Evolutionary conservation across 352 stramenopile genomes (phyloP), one percentile per base, ranked within the genome.

Genomic region (Phytophthora agathidicida): DNA sequence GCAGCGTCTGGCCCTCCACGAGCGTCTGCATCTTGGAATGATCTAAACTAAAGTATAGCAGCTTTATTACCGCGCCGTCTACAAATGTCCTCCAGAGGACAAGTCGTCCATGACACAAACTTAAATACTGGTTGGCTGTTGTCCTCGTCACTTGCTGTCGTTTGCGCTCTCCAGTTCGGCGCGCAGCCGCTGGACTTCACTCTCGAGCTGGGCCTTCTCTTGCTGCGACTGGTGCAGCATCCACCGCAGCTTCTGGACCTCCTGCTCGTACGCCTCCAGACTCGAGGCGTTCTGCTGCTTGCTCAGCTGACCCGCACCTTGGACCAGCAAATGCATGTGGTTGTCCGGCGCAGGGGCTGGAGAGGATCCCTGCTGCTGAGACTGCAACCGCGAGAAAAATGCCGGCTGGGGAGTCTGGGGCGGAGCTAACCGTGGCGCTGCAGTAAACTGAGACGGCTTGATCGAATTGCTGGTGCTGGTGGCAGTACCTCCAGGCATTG

Each of bases 141-240:
- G 46, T 20, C 36, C 28, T 52, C 16, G n/a, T 67, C 28, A 67
- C 53, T 60, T 58, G 48, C 23, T 56, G 19, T 27, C n/a, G 10
- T 52, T 52, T 36, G 44, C n/a, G 46, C 44, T 16, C 26, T 68
- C 45, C 35, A 88, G 51, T 46, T 89, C 72, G n/a, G 77, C 64
- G 20, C 78, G 78, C 56, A 94, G 56, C n/a, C 70, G 78, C 43
- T 86, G 68, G n/a, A 93, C 71, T 56, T 93, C 82, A 37, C 44
- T 63, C 43, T 85, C 74, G 2, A 93, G 70, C 50, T 81, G 71
- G 23, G 66, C 49, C 42, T 91, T 91, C 36, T 94, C 77, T 37
- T 87, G 75, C 60, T 91, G 76, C n/a, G 78, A 76, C 54, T 91
- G 77, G 32, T 89, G 73, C 38, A 94, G 61, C 56, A 89, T 59